A percentile compares a stretch with the other conserved stretches of the same genome.
Evolutionary conservation across 2,329 filamentous ascomycete species (phyloP).

Genomic region (Orbilia blumenaviensis): DNA sequence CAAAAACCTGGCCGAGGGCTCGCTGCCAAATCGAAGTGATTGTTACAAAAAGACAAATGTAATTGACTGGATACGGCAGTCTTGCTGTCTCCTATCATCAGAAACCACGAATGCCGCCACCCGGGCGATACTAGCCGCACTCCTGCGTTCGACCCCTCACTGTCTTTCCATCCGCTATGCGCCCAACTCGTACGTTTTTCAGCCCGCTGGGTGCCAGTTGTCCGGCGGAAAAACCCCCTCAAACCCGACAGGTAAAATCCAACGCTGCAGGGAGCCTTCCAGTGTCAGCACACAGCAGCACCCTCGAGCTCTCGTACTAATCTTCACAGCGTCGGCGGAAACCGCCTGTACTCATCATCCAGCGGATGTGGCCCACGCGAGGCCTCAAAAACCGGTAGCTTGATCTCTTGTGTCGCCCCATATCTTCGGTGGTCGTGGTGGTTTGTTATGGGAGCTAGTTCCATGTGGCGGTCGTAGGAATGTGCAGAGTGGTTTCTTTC

Average conservation of each 20-base stretch:
- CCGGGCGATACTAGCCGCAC: neutral
- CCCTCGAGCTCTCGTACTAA: constrained; percentile 1
- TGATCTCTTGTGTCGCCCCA: constrained; percentile 11
- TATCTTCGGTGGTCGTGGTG: constrained; percentile 42
- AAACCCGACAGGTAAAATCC: constrained; percentile 9
- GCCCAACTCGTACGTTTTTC: neutral
- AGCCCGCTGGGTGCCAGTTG: neutral
- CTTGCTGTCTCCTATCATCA: neutral
- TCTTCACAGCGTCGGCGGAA: constrained; percentile 44
- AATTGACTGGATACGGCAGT: neutral
- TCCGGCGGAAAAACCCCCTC: neutral
- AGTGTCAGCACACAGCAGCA: too few relatives aligned
- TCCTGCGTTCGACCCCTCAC: constrained; percentile 6
- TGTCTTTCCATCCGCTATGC: constrained; percentile 3
- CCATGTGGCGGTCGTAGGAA: constrained; percentile 22
- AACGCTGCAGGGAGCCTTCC: too few relatives aligned
- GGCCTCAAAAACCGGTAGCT: constrained; percentile 45
- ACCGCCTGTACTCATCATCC: constrained; percentile 35
- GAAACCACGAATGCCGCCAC: neutral
- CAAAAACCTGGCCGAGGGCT: neutral
- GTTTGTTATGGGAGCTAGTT: constrained; percentile 43
- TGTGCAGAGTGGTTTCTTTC: constrained; percentile 5
- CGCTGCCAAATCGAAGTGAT: neutral
- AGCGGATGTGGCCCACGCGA: constrained; percentile 17
- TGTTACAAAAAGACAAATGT: neutral